phyloP scores from a whole-genome alignment of 495 filamentous ascomycete species.

The Durotheca rogersii region DNA sequence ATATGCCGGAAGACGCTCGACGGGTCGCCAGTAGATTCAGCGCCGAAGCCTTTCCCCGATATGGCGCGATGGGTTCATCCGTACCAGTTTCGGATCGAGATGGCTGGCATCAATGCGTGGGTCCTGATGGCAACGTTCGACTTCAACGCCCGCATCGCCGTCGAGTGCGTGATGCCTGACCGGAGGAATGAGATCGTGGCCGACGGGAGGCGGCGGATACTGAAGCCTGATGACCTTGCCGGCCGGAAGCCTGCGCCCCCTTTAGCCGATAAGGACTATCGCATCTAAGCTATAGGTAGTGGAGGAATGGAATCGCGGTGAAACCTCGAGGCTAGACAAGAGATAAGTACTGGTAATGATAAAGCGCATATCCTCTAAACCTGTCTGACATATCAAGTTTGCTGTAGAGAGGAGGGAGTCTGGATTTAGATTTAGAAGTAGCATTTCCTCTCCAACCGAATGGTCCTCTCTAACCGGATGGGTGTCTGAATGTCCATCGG shows the following conservation, averaged over 20 bases:
- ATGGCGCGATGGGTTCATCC: constrained; percentile 27
- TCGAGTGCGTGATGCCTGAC: constrained; percentile 21
- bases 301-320: no score
- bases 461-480: no score
- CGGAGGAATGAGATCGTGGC: constrained; percentile 12
- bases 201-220: constrained; percentile 16
- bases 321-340: no score
- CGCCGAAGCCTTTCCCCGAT: neutral
- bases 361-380: no score
- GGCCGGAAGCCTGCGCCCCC: neutral
- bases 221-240: constrained; percentile 18
- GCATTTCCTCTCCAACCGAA: no score
- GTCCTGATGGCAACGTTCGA: constrained; percentile 27
- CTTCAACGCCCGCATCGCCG: constrained; percentile 31
- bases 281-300: neutral
- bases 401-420: no score
- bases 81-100: constrained; percentile 27
- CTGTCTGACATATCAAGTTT: no score
- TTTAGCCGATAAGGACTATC: constrained; percentile 1
- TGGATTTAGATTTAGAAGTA: no score
- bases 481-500: no score
- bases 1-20: constrained; percentile 1
- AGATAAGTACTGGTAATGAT: no score
- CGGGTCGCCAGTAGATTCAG: neutral
- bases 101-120: constrained; percentile 36